Conservation (phyloP, 371 early-diverging fungal genomes). For the Fennellomyces sp. region DNA sequence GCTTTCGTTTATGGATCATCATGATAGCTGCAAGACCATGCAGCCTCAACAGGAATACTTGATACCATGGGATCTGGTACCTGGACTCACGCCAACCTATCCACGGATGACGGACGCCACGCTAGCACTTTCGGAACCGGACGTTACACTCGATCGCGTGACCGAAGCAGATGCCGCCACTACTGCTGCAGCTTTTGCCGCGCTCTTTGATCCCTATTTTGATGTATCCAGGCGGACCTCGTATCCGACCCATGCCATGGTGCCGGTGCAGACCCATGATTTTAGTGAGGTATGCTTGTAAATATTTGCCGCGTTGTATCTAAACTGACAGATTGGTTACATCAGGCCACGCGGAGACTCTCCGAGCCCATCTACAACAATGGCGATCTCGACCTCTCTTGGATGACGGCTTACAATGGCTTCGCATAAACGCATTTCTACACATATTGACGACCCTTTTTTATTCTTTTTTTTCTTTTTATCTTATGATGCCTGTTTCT, state of each 20-base stretch:
- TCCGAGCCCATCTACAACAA: constrained; percentile 8
- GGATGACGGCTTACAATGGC: neutral
- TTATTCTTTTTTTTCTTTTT: neutral
- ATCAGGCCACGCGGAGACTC: constrained; percentile 4
- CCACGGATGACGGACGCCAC: neutral
- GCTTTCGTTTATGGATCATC: constrained; percentile 1
- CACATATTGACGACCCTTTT: neutral
- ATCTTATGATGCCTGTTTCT: neutral
- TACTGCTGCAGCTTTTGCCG: neutral
- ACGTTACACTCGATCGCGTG: constrained; percentile 1
- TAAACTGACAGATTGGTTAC: neutral
- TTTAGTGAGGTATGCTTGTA: neutral
- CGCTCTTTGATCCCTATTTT: neutral
- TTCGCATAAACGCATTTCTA: neutral
- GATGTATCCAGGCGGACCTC: neutral
- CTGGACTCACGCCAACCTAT: neutral
- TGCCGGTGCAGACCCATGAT: neutral
- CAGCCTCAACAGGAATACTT: neutral
- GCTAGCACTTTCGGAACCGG: neutral
- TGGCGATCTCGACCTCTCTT: neutral
- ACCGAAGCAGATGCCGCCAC: neutral
- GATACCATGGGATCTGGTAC: neutral
- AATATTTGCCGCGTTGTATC: neutral
- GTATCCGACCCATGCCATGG: neutral
- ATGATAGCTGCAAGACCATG: neutral